Conservation (phyloP, 2,329 filamentous ascomycete species). For the Davidsoniella virescens region DNA sequence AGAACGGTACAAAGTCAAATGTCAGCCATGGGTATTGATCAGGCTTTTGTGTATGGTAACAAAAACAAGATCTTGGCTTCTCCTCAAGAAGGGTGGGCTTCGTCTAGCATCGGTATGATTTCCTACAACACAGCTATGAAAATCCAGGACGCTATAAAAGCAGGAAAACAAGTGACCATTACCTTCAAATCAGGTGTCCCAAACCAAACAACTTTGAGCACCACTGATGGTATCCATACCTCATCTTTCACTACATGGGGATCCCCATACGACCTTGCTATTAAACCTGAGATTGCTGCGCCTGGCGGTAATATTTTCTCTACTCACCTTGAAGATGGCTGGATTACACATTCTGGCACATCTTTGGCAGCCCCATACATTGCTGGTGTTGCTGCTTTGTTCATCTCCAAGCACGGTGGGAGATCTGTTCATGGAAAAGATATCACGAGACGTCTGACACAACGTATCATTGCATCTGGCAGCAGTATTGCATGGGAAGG, state of each 20-base stretch:
- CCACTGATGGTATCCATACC: not conserved
- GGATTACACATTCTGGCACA: slow-evolving; percentile 33
- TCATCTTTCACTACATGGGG: not conserved
- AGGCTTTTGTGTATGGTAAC: slow-evolving; percentile 14
- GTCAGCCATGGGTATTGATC: slow-evolving; percentile 16
- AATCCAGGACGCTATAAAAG: no score
- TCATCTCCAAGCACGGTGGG: slow-evolving; percentile 26
- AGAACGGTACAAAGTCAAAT: slow-evolving; percentile 18
- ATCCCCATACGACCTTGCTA: slow-evolving; percentile 27
- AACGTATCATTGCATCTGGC: no score
- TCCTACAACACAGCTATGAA: slow-evolving; percentile 17
- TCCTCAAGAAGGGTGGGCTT: slow-evolving; percentile 33
- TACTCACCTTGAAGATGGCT: slow-evolving; percentile 25
- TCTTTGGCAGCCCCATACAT: slow-evolving; percentile 40
- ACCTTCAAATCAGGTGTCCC: slow-evolving; percentile 15
- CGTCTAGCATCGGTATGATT: slow-evolving; percentile 40
- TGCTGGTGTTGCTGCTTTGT: slow-evolving; percentile 32
- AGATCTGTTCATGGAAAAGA: no score
- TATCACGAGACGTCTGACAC: no score
- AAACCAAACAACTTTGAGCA: not conserved
- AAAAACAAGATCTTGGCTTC: slow-evolving; percentile 17
- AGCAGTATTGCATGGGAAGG: slow-evolving; percentile 4
- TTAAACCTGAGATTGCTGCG: slow-evolving; percentile 34
- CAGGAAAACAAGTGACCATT: no score
- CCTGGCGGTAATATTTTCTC: slow-evolving; percentile 34